Evolutionary conservation across 2,329 filamentous ascomycete genomes (phyloP), one percentile per base, ranked within the genome.

Genomic region (Phialophora verrucosa): DNA sequence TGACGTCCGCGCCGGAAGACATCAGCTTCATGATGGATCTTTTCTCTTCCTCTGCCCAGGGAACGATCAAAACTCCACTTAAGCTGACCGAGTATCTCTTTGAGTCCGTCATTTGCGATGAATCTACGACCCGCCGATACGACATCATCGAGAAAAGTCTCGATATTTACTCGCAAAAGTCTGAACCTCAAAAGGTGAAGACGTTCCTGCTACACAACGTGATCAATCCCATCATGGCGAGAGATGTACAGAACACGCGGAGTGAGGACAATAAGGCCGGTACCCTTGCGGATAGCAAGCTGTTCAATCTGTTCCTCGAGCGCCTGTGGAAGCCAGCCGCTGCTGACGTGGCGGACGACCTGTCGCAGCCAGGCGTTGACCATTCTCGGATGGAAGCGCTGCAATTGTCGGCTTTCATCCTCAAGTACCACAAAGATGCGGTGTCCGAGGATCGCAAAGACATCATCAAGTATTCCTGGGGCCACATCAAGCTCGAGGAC

Each of bases 381-480:
- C 95, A 98, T 78, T 96, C 93, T 1, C 87, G 95, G 17, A 97
- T 98, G 88, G 96, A 99, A 76, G 86, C 97, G 10, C 85, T 99
- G 54, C 96, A 99, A 76, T 86, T 98, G 53, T 97, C 95, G 5
- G 93, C 95, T 0, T 88, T 99, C 82, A 83, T 99, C 47, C 90
- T 99, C 78, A 99, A 99, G 76, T 96, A 98, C 74, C 92, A 99
- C 74, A 89, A 94, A 74, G 87, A 87, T 35, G 91, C 93, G 62
- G 86, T 99, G 1, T 91, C 96, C 72, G 95, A 98, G 74, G 90
- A 92, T 2, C 89, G 96, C 44, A 99, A 99, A 78, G 95, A 99
- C 70, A 94, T 99, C 69, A 99, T 99, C 75, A 98, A 97, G 79
- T 99, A 98, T 78, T 93, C 93, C 2, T 99, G 95, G 95, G 97